phyloP scores from a whole-genome alignment of 495 filamentous ascomycete genomes.

The Echria macrotheca region DNA sequence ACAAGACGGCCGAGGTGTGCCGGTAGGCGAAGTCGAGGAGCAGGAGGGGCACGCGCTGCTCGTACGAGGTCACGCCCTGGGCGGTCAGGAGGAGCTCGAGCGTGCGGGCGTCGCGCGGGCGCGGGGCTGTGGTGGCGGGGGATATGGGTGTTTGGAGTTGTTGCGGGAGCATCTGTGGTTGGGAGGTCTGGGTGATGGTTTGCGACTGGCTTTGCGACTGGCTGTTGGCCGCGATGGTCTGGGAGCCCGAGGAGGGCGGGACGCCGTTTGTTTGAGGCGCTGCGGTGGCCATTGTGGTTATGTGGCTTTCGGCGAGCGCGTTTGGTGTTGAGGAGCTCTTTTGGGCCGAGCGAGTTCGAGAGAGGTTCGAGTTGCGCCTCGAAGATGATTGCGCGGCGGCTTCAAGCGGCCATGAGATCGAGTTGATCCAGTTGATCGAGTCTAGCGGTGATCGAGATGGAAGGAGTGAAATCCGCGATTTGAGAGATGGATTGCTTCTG shows the following conservation, averaged over 20 bases:
- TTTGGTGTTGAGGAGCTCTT: background rate
- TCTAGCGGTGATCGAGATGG: no score
- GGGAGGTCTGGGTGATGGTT: conserved; percentile 32
- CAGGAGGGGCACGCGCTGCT: conserved; percentile 88
- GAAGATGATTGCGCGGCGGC: no score
- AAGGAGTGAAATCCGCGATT: no score
- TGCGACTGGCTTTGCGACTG: conserved; percentile 14
- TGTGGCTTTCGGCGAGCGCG: background rate
- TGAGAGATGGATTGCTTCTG: no score
- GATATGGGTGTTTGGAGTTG: conserved; percentile 24
- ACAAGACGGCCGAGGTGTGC: conserved; percentile 58
- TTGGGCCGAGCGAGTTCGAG: no score
- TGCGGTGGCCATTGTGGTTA: conserved; percentile 11
- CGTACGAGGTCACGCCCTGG: conserved; percentile 83
- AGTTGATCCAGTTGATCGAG: no score
- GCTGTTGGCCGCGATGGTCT: conserved; percentile 27
- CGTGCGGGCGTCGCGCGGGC: conserved; percentile 84
- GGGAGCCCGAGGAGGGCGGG: conserved; percentile 28
- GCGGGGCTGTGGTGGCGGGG: conserved; percentile 55
- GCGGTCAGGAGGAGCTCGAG: conserved; percentile 86
- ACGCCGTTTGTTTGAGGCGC: conserved; percentile 38
- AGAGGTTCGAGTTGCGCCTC: no score
- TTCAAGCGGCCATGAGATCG: background rate
- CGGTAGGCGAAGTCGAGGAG: conserved; percentile 97
- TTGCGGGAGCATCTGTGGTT: conserved; percentile 19